Percentiles rank a stretch among this genome's conserved stretches.
Evolutionary conservation across 2,329 filamentous ascomycete species (phyloP).

Genomic region (Tothia fuscella): DNA sequence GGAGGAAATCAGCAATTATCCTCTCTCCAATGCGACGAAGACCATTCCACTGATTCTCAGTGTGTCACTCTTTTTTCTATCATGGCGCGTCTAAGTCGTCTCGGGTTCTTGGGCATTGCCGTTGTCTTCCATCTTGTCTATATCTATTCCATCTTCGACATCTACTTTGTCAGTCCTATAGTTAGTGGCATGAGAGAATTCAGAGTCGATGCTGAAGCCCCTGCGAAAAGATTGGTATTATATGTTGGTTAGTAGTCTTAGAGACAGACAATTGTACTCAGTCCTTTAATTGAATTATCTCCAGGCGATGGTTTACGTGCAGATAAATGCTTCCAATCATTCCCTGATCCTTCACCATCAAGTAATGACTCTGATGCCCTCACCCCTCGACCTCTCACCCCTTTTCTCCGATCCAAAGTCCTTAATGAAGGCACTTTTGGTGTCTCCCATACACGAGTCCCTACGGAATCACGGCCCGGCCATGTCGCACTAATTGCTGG

Average conservation of each 20-base stretch:
- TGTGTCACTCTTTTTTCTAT: constrained; percentile 11
- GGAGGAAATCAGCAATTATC: too few species aligned
- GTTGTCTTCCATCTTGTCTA: constrained; percentile 90
- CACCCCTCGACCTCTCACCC: constrained; percentile 70
- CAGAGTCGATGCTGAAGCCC: constrained; percentile 56
- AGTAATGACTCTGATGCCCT: constrained; percentile 50
- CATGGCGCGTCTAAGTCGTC: constrained; percentile 51
- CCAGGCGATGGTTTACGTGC: constrained; percentile 80
- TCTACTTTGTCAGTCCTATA: constrained; percentile 96
- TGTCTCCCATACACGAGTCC: constrained; percentile 91
- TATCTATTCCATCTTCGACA: constrained; percentile 92
- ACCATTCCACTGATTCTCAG: too few species aligned
- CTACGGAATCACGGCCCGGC: constrained; percentile 89
- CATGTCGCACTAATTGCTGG: constrained; percentile 96
- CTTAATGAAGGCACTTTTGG: constrained; percentile 89
- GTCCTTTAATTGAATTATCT: neutral
- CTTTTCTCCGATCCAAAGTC: constrained; percentile 80
- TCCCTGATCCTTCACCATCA: constrained; percentile 67
- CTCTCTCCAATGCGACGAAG: too few species aligned
- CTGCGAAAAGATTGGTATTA: constrained; percentile 80
- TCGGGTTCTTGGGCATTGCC: constrained; percentile 77
- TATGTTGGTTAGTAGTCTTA: constrained; percentile 58
- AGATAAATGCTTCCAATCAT: constrained; percentile 93
- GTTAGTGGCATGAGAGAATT: constrained; percentile 89
- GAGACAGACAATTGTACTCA: neutral